Conservation (phyloP, 2,329 filamentous ascomycete genomes). For the Pyricularia pennisetigena region DNA sequence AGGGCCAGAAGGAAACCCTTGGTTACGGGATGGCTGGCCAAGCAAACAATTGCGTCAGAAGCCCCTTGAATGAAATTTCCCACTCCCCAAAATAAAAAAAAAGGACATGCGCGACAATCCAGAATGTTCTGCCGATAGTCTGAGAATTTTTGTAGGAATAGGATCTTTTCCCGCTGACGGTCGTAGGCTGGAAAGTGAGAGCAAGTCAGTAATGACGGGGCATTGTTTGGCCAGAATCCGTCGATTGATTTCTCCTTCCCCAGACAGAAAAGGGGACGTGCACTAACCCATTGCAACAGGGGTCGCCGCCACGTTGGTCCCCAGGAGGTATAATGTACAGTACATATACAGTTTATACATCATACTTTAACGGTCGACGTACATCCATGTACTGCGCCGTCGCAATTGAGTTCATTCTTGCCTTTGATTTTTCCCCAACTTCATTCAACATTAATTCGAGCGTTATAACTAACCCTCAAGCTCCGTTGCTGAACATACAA, state of each 20-base stretch:
- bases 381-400: not conserved
- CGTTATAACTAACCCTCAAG: too few species aligned
- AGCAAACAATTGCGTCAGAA: not conserved
- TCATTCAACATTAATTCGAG: too few species aligned
- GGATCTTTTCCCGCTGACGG: not conserved
- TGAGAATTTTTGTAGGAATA: not conserved
- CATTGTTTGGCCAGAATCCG: not conserved
- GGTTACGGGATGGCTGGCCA: too few species aligned
- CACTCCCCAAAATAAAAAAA: not conserved
- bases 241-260: not conserved
- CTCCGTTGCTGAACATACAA: too few species aligned
- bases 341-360: not conserved
- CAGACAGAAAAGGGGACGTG: not conserved
- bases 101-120: not conserved
- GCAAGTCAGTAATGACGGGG: not conserved
- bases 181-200: not conserved
- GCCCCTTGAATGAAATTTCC: not conserved
- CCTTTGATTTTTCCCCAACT: too few species aligned
- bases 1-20: not conserved
- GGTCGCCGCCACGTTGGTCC: not conserved
- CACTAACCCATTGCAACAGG: not conserved
- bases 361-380: not conserved
- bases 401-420: not conserved
- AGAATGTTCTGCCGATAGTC: not conserved
- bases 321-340: not conserved